Percentiles rank a stretch among this genome's conserved stretches.
phyloP scores from a whole-genome alignment of 257 asterid genomes.

The Nicotiana obtusifolia region DNA sequence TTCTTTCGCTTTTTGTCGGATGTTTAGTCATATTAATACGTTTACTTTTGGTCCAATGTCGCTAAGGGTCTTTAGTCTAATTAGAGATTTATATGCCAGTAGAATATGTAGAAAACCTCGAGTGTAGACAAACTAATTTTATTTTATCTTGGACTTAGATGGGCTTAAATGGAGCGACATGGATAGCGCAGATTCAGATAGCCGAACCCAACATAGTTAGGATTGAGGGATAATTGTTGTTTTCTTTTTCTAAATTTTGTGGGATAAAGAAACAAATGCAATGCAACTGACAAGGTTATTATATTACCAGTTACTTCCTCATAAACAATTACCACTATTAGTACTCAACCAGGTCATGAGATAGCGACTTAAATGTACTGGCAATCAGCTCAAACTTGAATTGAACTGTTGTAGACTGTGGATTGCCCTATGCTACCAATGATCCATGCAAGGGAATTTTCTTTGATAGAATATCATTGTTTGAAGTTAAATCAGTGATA shows the following conservation, averaged over 20 bases:
- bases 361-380: neutral
- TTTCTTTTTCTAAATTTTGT: neutral
- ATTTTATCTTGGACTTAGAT: neutral
- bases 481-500: neutral
- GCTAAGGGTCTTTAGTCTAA: neutral
- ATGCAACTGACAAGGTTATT: neutral
- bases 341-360: neutral
- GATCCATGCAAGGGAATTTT: neutral
- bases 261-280: neutral
- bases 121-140: neutral
- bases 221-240: neutral
- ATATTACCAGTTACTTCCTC: neutral
- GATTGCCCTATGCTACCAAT: neutral
- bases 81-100: neutral
- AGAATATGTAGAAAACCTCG: neutral
- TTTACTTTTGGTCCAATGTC: neutral
- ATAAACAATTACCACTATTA: neutral
- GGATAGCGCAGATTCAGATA: neutral
- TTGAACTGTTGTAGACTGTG: neutral
- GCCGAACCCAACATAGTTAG: neutral
- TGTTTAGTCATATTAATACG: too few relatives aligned
- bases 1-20: neutral
- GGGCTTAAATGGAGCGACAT: neutral
- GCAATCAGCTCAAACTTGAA: conserved; percentile 4
- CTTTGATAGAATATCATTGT: neutral